Conservation (phyloP, 2,329 filamentous ascomycete species). For the Capronia epimyces region DNA sequence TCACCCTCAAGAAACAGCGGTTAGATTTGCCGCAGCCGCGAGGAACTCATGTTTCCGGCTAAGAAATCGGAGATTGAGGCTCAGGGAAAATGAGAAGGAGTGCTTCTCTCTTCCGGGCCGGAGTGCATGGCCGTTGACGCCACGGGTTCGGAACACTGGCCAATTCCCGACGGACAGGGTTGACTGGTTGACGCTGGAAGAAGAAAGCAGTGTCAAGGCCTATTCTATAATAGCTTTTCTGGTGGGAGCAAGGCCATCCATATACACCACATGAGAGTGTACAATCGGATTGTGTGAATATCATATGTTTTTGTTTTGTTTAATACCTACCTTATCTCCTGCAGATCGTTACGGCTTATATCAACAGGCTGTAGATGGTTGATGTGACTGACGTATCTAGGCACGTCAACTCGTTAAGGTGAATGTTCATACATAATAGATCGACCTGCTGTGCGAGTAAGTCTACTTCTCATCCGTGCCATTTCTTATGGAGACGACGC, state of each 20-base stretch:
- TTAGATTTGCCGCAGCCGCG: not conserved
- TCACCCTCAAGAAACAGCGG: not conserved
- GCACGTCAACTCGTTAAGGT: too few species aligned
- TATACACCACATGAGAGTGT: constrained; percentile 17
- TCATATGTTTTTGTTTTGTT: constrained; percentile 3
- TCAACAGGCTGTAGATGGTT: too few species aligned
- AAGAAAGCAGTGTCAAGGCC: constrained; percentile 1
- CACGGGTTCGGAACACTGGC: not conserved
- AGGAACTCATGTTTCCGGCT: not conserved
- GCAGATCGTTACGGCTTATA: too few species aligned
- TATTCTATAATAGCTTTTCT: constrained; percentile 16
- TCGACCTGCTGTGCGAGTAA: too few species aligned
- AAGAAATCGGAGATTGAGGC: not conserved
- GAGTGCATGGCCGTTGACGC: not conserved
- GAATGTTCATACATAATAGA: too few species aligned
- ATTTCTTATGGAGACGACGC: too few species aligned
- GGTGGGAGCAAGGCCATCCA: constrained; percentile 7
- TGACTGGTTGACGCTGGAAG: not conserved
- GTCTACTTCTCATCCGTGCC: too few species aligned
- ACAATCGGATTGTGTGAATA: constrained; percentile 20
- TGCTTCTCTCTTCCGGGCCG: not conserved
- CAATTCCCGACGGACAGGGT: not conserved
- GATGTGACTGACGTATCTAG: too few species aligned
- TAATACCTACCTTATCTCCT: not conserved
- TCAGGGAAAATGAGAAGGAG: not conserved